Base-by-base conservation (phyloP, 306 rosid genomes). In the Oxytropis ochrocephala region DNA sequence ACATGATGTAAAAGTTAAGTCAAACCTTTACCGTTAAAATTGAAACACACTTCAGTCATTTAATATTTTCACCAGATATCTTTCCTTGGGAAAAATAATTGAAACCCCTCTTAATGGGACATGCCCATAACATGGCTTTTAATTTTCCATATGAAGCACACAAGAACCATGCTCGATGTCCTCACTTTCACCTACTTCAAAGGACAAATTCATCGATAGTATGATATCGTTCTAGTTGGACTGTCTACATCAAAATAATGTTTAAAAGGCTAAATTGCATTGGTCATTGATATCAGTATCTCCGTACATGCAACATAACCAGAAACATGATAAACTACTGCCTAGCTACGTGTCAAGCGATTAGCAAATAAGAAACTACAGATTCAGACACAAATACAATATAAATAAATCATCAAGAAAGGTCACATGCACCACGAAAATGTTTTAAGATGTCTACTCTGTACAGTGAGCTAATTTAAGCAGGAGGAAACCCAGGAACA, bases 241-340 rank as follows among this genome's bases (percentile, higher is more conserved):
- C 8, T n/a, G 68, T 79, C 84, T 33, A 62, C 14, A 8, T 83
- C 82, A 66, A 11, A 54, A 39, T 67, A 56, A 35, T 21, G 35
- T 59, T 47, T 35, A 30, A 38, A 59, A 69, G 4, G 24, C 5
- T n/a, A 35, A 1, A 4, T 39, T 54, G 10, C 21, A 58, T 21
- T 58, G 52, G 29, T 8, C 11, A 21, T 41, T 44, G 61, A 14
- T 49, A 33, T 24, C 52, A 57, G 11, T 5, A 17, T 33, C 55
- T 47, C 3, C 1, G 5, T 42, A 32, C 14, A 5, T 41, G 2
- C 6, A 59, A 36, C 30, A 32, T 58, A 32, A 41, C 16, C 41
- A 74, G 57, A 9, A 64, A 4, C 59, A 61, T 27, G 10, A 29
- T 21, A 48, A 21, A n/a, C 21, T 65, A 14, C 6, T 24, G 7